Evolutionary conservation across 2,329 filamentous ascomycete species (phyloP).

Genomic region (Monosporascus sp.): DNA sequence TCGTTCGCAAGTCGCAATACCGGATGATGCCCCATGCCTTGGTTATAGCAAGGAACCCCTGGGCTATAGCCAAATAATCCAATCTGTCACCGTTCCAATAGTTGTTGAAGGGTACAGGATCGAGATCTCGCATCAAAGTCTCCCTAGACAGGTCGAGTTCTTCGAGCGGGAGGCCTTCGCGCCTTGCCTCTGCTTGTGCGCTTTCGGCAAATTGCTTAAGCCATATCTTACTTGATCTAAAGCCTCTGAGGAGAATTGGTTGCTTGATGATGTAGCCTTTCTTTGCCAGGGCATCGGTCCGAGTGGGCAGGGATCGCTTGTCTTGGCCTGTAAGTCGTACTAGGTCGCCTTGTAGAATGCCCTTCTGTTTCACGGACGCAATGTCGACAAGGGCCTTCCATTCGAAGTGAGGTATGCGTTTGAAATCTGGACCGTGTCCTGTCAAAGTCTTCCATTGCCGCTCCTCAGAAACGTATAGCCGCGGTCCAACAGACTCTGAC

Average conservation of each 20-base stretch:
- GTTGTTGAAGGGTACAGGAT: slow-evolving; percentile 49
- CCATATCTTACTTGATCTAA: slow-evolving; percentile 60
- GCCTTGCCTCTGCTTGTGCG: slow-evolving; percentile 36
- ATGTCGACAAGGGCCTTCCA: slow-evolving; percentile 55
- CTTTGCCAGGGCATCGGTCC: slow-evolving; percentile 52
- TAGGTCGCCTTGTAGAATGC: slow-evolving; percentile 57
- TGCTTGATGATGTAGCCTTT: slow-evolving; percentile 60
- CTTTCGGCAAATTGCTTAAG: slow-evolving; percentile 44
- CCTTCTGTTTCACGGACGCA: slow-evolving; percentile 45
- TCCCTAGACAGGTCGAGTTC: slow-evolving; percentile 35
- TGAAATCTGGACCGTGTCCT: slow-evolving; percentile 54
- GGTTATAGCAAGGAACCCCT: slow-evolving; percentile 50
- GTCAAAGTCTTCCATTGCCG: slow-evolving; percentile 55
- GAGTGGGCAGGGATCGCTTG: slow-evolving; percentile 57
- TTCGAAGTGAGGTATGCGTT: slow-evolving; percentile 52
- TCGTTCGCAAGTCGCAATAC: slow-evolving; percentile 51
- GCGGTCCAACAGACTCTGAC: slow-evolving; percentile 11
- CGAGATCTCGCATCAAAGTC: slow-evolving; percentile 37
- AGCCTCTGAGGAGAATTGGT: slow-evolving; percentile 51
- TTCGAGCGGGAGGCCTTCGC: slow-evolving; percentile 24
- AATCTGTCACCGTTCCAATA: slow-evolving; percentile 55
- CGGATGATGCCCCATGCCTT: slow-evolving; percentile 55
- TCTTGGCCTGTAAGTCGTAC: slow-evolving; percentile 54
- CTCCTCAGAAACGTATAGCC: slow-evolving; percentile 47
- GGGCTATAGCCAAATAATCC: slow-evolving; percentile 51